A percentile compares a stretch with the other conserved stretches of the same genome.
Conservation (phyloP, 2,329 filamentous ascomycete species). For the Fusarium caatingaense region DNA sequence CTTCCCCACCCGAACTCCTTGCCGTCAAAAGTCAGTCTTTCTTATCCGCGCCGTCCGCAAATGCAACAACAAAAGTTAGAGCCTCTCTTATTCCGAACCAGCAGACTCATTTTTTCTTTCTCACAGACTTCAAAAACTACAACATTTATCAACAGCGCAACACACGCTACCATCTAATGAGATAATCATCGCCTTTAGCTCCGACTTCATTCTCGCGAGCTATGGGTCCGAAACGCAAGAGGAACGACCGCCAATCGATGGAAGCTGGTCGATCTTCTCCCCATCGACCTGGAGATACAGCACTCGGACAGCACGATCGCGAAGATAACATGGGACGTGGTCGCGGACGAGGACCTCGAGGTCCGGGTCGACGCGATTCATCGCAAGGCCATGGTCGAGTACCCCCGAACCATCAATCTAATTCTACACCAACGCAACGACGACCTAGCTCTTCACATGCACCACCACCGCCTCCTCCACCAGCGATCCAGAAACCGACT, state of each 20-base stretch:
- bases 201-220: constrained; percentile 41
- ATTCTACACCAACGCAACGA: constrained; percentile 41
- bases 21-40: constrained; percentile 45
- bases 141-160: constrained; percentile 6
- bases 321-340: constrained; percentile 61
- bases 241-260: constrained; percentile 61
- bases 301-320: constrained; percentile 68
- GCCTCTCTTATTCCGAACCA: constrained; percentile 11
- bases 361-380: constrained; percentile 65
- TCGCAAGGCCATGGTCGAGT: constrained; percentile 52
- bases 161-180: constrained; percentile 49
- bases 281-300: constrained; percentile 69
- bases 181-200: constrained; percentile 42
- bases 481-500: constrained; percentile 34
- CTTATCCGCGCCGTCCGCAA: constrained; percentile 37
- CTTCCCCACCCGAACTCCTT: constrained; percentile 42
- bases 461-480: constrained; percentile 41
- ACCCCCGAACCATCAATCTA: constrained; percentile 42
- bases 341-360: constrained; percentile 60
- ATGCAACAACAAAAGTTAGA: constrained; percentile 29
- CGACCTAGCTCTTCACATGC: constrained; percentile 38
- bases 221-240: constrained; percentile 72
- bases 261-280: constrained; percentile 69
- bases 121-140: constrained; percentile 20
- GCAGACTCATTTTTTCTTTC: constrained; percentile 33